Base-by-base conservation (phyloP, 805 yeast species). In the Jamesozyma gamospora region DNA sequence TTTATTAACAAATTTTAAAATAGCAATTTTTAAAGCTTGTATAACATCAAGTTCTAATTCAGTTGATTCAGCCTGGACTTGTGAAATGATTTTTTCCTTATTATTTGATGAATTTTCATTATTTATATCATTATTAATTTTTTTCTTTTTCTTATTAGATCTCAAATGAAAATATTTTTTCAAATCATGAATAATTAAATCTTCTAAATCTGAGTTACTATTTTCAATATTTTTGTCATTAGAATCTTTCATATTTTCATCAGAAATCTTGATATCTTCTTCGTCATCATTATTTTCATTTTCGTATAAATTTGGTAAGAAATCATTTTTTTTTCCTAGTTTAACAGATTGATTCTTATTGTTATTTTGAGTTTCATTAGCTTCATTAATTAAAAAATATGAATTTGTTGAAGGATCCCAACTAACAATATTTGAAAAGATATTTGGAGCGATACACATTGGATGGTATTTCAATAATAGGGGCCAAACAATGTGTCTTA, bases 401-500 rank as follows among this genome's bases (percentile, higher is more conserved):
- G 39, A 44, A 37, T 37, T 53, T 48, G 42, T 36, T 13, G 40
- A 42, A 5, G 44, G 31, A 37, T 53, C 58, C 58, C 58, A 55
- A 8, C 43, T 27, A 6, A 49, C 43, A 3, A 65, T 63, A 46
- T 70, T 90, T 2, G 85, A 79, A 45, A 74, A 72, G 28, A 85
- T 69, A 49, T 75, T 81, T 0, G 96, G 95, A 36, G 77, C 69
- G 26, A 75, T 61, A 12, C 85, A 95, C 65, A 79, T 83, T 1
- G 96, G 96, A 58, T 88, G 96, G 51, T 77, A 77, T 48, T 78
- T 78, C 41, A 88, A 60, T 37, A 88, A 60, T 4, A 84, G 62
- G 1, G 96, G 95, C 96, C 96, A 88, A 7, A 84, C 82, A 41
- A 71, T 67, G 48, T 75, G 77, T 43, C 97, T 70, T 39, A 86